Conservation (phyloP, 2,329 filamentous ascomycete genomes). For the Verticillium longisporum region DNA sequence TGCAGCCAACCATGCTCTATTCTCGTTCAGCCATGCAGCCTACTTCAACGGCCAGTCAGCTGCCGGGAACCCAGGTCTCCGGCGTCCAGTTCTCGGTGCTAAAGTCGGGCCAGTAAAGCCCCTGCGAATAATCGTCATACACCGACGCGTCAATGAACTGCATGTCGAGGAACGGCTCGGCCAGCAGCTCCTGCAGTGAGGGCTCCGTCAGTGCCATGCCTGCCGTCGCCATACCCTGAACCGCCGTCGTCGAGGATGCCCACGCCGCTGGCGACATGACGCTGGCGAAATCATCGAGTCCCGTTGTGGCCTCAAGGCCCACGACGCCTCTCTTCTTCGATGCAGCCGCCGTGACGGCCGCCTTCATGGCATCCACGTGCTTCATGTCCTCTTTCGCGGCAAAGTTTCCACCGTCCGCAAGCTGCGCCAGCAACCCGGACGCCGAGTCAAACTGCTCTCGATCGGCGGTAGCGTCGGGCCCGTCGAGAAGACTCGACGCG, state of each 20-base stretch:
- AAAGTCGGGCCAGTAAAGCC: slow-evolving; percentile 12
- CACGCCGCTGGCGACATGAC: neutral
- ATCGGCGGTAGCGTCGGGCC: slow-evolving; percentile 23
- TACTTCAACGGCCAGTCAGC: neutral
- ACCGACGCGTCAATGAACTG: slow-evolving; percentile 22
- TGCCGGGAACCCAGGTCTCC: slow-evolving; percentile 3
- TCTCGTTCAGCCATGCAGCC: too few relatives aligned
- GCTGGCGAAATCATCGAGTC: neutral
- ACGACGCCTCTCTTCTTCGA: slow-evolving; percentile 2
- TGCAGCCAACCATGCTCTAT: too few relatives aligned
- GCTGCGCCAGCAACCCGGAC: slow-evolving; percentile 26
- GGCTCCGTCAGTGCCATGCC: slow-evolving; percentile 28
- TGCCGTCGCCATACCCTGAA: slow-evolving; percentile 16
- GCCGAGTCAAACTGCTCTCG: slow-evolving; percentile 31
- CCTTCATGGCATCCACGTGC: slow-evolving; percentile 29
- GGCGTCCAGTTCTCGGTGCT: slow-evolving; percentile 10
- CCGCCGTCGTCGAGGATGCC: neutral
- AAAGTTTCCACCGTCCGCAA: slow-evolving; percentile 31
- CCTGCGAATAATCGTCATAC: slow-evolving; percentile 10
- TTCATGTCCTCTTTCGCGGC: slow-evolving; percentile 31
- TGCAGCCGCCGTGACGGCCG: slow-evolving; percentile 13
- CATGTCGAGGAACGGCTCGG: slow-evolving; percentile 23
- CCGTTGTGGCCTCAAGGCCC: neutral
- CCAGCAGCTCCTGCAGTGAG: slow-evolving; percentile 24
- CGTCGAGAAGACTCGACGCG: slow-evolving; percentile 29